Base-by-base conservation (phyloP, 768 basidiomycete species). In the Suillus variegatus region DNA sequence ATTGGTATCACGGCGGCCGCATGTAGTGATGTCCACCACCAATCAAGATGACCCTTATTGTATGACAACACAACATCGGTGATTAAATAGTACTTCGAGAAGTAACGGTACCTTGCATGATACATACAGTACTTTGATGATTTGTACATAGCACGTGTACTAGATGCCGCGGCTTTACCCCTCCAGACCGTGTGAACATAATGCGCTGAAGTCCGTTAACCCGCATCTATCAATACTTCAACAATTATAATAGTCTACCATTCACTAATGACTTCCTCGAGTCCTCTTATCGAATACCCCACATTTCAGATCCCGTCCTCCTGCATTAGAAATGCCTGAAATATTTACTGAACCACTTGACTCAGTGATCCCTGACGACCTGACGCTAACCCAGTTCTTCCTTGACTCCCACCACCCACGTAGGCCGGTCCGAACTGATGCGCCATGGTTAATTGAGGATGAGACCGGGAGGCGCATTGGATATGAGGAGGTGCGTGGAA, bases 381-480 rank as follows among this genome's bases (percentile, higher is more conserved):
- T 90, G 49, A 85, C 84, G 14, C 79, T 91, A 8, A 84, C 89
- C 13, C 89, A 91, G 74, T 91, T 91, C 73, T 79, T 91, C 60
- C 79, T 91, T 16, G 82, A 85, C 61, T 73, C 71, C 32, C 71
- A 77, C 32, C 78, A 83, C 49, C 75, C 80, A 7, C 61, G 79
- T 9, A 72, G 84, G 56, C 88, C 88, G 0, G n/a, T 70, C 10
- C 78, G 88, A 62, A 66, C 75, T 0, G 75, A 78, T 46, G 70
- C 75, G 7, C 87, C 88, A 7, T 89, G 84, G 82, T 76, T 91
- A 60, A 83, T 89, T 35, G 83, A 91, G n/a, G 88, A 89, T 66
- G 73, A 74, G 10, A 84, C 85, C 6, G 86, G 83, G 25, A 79
- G 81, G 49, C 66, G 64, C 4, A 68, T 86, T 46, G 75, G 74